Evolutionary conservation across 768 basidiomycete genomes (phyloP), one percentile per base, ranked within the genome.

Genomic region (Amanita phalloides): DNA sequence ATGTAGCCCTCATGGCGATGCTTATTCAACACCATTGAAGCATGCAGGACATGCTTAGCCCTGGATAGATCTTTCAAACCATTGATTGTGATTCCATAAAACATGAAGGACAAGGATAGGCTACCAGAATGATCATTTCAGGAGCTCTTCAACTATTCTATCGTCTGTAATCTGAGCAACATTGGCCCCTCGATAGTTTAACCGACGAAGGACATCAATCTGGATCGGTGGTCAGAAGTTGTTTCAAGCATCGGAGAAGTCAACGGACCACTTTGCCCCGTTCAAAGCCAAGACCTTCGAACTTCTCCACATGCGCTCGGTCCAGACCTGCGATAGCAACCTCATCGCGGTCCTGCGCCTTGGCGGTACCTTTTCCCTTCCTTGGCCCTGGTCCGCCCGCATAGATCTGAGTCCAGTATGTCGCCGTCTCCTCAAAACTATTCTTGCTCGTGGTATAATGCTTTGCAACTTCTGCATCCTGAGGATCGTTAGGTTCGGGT

Each of bases 391-490:
- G 80, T 1, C 82, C 89, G 42, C 84, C 87, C 2, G 94, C 94
- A 63, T 96, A 96, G 26, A 86, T 81, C 60, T 89, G 82, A 1
- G 93, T 90, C 94, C 94, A 98, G 65, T 94, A 93, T 37, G 79
- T 75, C 52, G 94, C 94, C 3, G 94, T 98, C 36, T 87, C 87
- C 53, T 94, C 89, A 58, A 98, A 98, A 60, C 86, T 84, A 23
- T 71, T 69, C 64, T 85, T 85, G 64, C 86, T 89, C 10, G 92
- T 90, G 66, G 89, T 86, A 60, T 89, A 98, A 62, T 96, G 95
- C 65, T 96, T 97, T 10, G 94, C 94, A 9, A 98, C 94, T 68
- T 98, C 93, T 0, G 94, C 95, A 62, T 98, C 95, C 68, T 97
- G 94, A 0, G 94, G 95, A 62, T 97, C 95, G 56, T 87, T 89